Base-by-base conservation (phyloP, 208 protist genomes). In the Acanthamoeba healyi region DNA sequence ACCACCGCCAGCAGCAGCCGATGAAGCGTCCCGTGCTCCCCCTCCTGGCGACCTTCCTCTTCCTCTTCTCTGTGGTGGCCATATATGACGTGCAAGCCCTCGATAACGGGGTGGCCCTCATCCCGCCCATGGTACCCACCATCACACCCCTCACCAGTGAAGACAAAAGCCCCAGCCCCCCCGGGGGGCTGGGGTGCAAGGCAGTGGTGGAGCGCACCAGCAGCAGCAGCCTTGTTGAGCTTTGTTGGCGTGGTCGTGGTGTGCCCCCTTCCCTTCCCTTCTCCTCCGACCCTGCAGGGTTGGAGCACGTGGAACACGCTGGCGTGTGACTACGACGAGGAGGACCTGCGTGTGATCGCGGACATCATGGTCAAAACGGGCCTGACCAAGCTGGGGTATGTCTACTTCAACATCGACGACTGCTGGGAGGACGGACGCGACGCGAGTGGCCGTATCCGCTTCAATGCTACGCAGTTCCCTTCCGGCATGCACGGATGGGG, bases 321-420 rank as follows among this genome's bases (percentile, higher is more conserved):
- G 67, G 67, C 67, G 36, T 77, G 67, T 19, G 34, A 77, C 67
- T 77, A 77, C 22, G 67, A 77, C 34, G 67, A 77, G n/a, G n/a
- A 19, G 3, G 67, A 77, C 67, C n/a, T 77, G 67, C 26, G 34
- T 3, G 67, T 40, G 67, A 77, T 77, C 67, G 67, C 67, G 6
- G n/a, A 34, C 67, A 77, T 77, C 67, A 77, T 77, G 67, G 67
- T 77, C 77, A 87, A 51, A n/a, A 58, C 40, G 36, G 77, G 77
- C 12, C 32, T 87, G 3, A 87, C 40, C 40, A 87, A 87, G 77
- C 49, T 87, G 77, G 77, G 77, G 4, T 87, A 87, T n/a, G 77
- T 87, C 77, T 87, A 87, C 29, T 72, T 95, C 38, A 96, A 94
- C 77, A 65, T 96, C 19, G 87, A 96, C 42, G 93, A 95, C 72